These are phyloP conservation scores for Pseudevernia furfuracea DNA, from an alignment of 495 filamentous ascomycete species.

Conservation along the genomic window DNA sequence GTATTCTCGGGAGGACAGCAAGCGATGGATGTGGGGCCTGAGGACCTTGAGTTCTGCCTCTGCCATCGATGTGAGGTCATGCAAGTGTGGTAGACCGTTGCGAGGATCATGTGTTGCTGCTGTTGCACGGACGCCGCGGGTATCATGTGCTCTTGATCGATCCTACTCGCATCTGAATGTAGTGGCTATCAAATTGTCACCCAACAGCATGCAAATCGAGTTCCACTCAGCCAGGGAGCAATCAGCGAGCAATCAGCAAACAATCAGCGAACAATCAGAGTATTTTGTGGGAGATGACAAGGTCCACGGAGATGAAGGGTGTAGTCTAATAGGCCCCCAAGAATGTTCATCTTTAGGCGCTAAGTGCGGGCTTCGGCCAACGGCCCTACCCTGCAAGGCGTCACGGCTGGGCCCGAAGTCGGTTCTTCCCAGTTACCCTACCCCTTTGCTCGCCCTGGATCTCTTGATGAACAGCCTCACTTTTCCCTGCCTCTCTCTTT, in stretches of 20 bases:
- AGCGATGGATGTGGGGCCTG: constrained; percentile 3
- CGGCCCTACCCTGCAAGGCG: constrained; percentile 1
- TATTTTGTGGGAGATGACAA: not conserved
- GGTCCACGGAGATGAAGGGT: not conserved
- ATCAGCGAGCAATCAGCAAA: not conserved
- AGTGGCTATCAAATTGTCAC: not conserved
- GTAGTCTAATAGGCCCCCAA: not conserved
- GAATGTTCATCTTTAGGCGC: not conserved
- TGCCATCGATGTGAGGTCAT: not conserved
- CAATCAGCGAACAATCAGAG: not conserved
- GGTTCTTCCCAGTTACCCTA: not conserved
- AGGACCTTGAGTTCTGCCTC: not conserved
- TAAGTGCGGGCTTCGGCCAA: not conserved
- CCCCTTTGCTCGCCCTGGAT: not conserved
- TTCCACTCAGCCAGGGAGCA: not conserved
- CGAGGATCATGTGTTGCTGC: not conserved
- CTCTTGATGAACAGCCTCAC: not conserved
- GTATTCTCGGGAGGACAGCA: constrained; percentile 20
- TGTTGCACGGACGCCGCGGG: not conserved
- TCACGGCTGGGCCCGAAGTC: not conserved
- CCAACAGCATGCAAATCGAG: not conserved
- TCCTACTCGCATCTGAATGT: not conserved
- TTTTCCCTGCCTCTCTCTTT: not conserved
- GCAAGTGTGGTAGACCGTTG: not conserved
- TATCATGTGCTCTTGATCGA: constrained; percentile 1